Evolutionary conservation across 2,329 filamentous ascomycete species (phyloP), one percentile per base, ranked within the genome.

Genomic region (Corniculantispora saksenae): DNA sequence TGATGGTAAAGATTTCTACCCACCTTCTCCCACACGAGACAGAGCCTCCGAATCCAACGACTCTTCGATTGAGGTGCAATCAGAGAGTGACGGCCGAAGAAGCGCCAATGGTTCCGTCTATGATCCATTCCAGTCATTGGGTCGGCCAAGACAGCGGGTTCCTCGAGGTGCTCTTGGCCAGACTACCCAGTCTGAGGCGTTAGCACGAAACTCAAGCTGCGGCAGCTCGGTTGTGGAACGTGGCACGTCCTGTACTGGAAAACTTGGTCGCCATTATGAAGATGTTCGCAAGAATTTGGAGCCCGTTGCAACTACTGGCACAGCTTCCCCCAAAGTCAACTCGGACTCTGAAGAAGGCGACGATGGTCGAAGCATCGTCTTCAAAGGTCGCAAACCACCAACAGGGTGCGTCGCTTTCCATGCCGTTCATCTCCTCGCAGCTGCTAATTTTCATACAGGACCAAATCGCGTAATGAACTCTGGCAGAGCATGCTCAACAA

Each of bases 1-100:
- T 69, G 86, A 89, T 68, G 86, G 87, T 27, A 88, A 86, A 72
- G 82, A 89, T 71, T 89, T 89, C 69, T 89, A 88, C 67, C 84
- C 83, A 35, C 77, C 84, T 3, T 88, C 86, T 0, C 84, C 85
- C 1, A 72, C 75, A 67, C 85, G 84, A 71, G 70, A 75, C 40
- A 67, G 66, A 35, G 67, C 68, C 12, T 27, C 65, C 3, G 65
- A 66, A 21, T 45, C 61, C 8, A 51, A 25, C 29, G 61, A 58
- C 35, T 51, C 53, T 12, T 27, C 17, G 9, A 9, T 51, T 21
- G 53, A 51, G 3, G 12, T 56, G 3, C 60, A 63, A 13, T 57
- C 61, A 21, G 61, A 57, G n/a, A 57, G 61, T 29, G 61, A 45
- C 21, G 43, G 53, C 29, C 53, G n/a, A n/a, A 43, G 45, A 27